Evolutionary conservation across 169 alveolate genomes (phyloP).

Genomic region (Cryptosporidium baileyi): DNA sequence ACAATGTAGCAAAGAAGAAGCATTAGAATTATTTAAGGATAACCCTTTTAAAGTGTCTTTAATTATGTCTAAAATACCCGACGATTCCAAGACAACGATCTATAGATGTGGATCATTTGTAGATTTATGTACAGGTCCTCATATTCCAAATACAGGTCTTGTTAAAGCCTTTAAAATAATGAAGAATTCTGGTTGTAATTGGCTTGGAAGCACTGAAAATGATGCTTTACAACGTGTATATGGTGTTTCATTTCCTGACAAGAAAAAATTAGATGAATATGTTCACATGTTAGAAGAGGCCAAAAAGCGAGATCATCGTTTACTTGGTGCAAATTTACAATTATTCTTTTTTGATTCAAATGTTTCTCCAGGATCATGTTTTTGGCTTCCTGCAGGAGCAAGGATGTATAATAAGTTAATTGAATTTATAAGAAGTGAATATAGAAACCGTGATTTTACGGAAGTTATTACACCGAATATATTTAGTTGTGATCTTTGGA

Average conservation of each 20-base stretch:
- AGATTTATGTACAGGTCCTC: constrained; percentile 99
- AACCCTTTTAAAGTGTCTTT: constrained; percentile 98
- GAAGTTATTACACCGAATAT: constrained; percentile 98
- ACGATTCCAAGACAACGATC: constrained; percentile 92
- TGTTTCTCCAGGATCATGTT: constrained; percentile 89
- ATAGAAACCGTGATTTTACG: constrained; percentile 83
- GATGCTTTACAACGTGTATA: constrained; percentile 98
- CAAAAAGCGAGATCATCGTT: constrained; percentile 97
- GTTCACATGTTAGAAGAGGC: constrained; percentile 94
- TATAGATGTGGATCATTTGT: constrained; percentile 97
- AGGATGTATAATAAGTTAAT: constrained; percentile 93
- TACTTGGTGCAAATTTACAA: constrained; percentile 90
- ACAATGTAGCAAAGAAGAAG: constrained; percentile 94
- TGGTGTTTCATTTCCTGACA: constrained; percentile 97
- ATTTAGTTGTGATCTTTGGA: constrained; percentile 93
- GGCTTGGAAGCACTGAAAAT: constrained; percentile 94
- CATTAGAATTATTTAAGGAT: constrained; percentile 91
- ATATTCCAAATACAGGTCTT: constrained; percentile 92
- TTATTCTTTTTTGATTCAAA: constrained; percentile 94
- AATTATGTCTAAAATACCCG: constrained; percentile 94
- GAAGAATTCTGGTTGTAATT: constrained; percentile 97
- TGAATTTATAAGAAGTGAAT: constrained; percentile 91
- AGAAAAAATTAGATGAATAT: constrained; percentile 92
- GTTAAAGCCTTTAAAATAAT: constrained; percentile 93
- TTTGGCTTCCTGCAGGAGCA: constrained; percentile 97